These are phyloP conservation scores for Rhodotorula sphaerocarpa DNA, from an alignment of 768 basidiomycete genomes.

Conservation along the genomic window DNA sequence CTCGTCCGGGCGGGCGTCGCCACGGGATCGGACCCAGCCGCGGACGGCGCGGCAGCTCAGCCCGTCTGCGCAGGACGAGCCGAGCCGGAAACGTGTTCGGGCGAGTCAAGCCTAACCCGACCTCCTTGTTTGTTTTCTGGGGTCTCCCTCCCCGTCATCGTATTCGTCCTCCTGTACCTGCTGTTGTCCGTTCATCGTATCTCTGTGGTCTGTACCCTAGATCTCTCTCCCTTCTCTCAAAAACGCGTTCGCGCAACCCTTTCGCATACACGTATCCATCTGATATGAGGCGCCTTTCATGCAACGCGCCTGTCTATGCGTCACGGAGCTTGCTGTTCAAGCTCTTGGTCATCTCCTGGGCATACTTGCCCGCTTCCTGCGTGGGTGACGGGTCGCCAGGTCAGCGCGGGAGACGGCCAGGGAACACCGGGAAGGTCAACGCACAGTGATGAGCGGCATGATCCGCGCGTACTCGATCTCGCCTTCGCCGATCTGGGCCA, in stretches of 20 bases:
- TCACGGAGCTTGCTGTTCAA: slow-evolving; percentile 47
- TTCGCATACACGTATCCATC: too few relatives aligned
- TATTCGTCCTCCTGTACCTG: too few relatives aligned
- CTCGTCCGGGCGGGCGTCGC: neutral
- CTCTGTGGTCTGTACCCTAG: too few relatives aligned
- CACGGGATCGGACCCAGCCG: neutral
- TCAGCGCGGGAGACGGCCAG: neutral
- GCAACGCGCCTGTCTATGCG: slow-evolving; percentile 14
- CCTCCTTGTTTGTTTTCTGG: too few relatives aligned
- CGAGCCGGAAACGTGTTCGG: too few relatives aligned
- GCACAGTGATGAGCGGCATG: slow-evolving; percentile 54
- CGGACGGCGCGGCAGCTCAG: too few relatives aligned
- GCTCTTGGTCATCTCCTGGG: slow-evolving; percentile 52
- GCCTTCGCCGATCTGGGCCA: slow-evolving; percentile 58
- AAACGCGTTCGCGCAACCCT: too few relatives aligned
- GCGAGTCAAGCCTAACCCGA: too few relatives aligned
- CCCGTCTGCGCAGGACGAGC: too few relatives aligned
- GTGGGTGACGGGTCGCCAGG: neutral
- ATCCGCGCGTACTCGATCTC: slow-evolving; percentile 52
- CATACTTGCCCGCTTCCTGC: slow-evolving; percentile 64
- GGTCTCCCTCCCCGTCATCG: too few relatives aligned
- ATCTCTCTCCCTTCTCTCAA: neutral
- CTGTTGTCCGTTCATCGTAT: too few relatives aligned
- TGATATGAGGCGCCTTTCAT: too few relatives aligned
- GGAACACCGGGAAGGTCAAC: slow-evolving; percentile 25